These are phyloP conservation scores for Russula abietina DNA, from an alignment of 768 basidiomycete species.

Conservation along the genomic window DNA sequence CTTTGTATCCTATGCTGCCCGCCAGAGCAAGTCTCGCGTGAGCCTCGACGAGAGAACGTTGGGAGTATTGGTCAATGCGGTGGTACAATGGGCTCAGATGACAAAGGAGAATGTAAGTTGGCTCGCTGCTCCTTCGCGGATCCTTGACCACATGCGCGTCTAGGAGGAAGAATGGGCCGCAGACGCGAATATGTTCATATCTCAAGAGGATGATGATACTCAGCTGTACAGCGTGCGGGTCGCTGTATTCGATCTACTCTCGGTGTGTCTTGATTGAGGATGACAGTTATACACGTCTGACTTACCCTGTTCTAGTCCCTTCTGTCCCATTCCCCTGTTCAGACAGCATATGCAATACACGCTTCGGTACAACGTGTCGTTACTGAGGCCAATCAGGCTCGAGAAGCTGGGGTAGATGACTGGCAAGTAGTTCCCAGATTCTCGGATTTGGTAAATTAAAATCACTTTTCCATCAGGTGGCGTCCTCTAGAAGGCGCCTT, in stretches of 20 bases:
- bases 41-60: constrained; percentile 56
- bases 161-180: constrained; percentile 89
- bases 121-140: background rate
- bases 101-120: constrained; percentile 76
- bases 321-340: constrained; percentile 47
- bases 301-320: constrained; percentile 40
- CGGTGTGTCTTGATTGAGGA: constrained; percentile 40
- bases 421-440: constrained; percentile 46
- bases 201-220: constrained; percentile 91
- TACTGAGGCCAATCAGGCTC: constrained; percentile 46
- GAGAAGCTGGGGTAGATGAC: constrained; percentile 48
- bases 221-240: constrained; percentile 76
- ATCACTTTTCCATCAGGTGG: constrained; percentile 58
- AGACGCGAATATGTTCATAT: constrained; percentile 88
- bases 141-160: background rate
- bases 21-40: constrained; percentile 57
- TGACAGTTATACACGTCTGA: constrained; percentile 3
- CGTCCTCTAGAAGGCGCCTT: constrained; percentile 81
- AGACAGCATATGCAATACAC: constrained; percentile 51
- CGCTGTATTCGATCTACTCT: constrained; percentile 77
- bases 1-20: constrained; percentile 60
- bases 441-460: background rate
- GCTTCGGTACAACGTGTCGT: constrained; percentile 50
- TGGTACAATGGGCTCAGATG: constrained; percentile 78
- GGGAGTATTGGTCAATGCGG: constrained; percentile 42